Percentiles rank a stretch among this genome's conserved stretches.
Evolutionary conservation across 2,329 filamentous ascomycete species (phyloP).

Genomic region (Cladosporium sp.): DNA sequence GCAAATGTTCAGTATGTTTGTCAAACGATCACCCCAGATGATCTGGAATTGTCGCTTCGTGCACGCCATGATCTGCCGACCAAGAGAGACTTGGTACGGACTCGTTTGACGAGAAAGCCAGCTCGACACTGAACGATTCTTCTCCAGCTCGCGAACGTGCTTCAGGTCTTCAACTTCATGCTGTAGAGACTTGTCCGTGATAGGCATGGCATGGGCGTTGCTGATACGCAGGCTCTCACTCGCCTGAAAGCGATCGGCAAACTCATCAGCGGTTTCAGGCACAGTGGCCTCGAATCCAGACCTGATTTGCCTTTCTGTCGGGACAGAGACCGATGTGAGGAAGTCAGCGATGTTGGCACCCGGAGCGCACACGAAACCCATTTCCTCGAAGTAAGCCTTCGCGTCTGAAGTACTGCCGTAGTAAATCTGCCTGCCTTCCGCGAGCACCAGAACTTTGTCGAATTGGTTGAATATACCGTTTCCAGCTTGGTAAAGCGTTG

Average conservation of each 20-base stretch:
- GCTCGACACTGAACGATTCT: neutral
- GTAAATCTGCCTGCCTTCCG: slow-evolving; percentile 61
- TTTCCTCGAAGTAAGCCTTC: slow-evolving; percentile 58
- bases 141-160: slow-evolving; percentile 42
- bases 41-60: slow-evolving; percentile 61
- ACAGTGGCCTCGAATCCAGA: slow-evolving; percentile 40
- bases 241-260: slow-evolving; percentile 50
- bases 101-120: neutral
- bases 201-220: slow-evolving; percentile 27
- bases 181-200: slow-evolving; percentile 47
- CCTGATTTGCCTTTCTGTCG: slow-evolving; percentile 43
- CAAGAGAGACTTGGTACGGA: slow-evolving; percentile 75
- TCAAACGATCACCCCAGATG: slow-evolving; percentile 59
- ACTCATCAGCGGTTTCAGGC: slow-evolving; percentile 39
- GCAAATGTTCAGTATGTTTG: slow-evolving; percentile 58
- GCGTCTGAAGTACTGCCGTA: slow-evolving; percentile 58
- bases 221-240: slow-evolving; percentile 42
- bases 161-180: slow-evolving; percentile 52
- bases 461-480: slow-evolving; percentile 66
- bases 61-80: slow-evolving; percentile 57
- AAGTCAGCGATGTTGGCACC: slow-evolving; percentile 63
- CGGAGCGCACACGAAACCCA: slow-evolving; percentile 59
- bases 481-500: slow-evolving; percentile 65
- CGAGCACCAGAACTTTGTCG: slow-evolving; percentile 65
- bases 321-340: slow-evolving; percentile 60